Evolutionary conservation across 2,329 filamentous ascomycete genomes (phyloP).

Genomic region (Epichloe hybrida): DNA sequence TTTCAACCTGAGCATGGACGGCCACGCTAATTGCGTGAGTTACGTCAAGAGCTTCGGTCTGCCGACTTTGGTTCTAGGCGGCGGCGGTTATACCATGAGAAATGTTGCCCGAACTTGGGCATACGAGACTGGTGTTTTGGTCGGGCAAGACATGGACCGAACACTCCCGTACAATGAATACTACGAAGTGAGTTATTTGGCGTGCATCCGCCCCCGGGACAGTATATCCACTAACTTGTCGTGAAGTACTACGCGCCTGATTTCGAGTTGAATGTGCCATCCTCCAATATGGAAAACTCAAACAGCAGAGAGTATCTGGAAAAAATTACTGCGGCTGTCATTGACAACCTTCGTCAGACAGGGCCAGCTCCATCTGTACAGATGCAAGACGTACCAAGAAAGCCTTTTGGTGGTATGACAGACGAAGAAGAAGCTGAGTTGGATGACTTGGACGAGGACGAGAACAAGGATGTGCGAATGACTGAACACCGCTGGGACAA

Average conservation of each 20-base stretch:
- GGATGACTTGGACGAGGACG: conserved; percentile 66
- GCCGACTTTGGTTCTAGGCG: conserved; percentile 84
- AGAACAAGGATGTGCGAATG: conserved; percentile 70
- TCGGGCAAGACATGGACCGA: conserved; percentile 66
- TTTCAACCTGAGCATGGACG: conserved; percentile 95
- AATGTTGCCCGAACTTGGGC: conserved; percentile 97
- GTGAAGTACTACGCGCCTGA: conserved; percentile 77
- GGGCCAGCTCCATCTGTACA: conserved; percentile 81
- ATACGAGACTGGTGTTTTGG: conserved; percentile 83
- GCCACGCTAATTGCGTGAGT: conserved; percentile 86
- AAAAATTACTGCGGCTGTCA: conserved; percentile 66
- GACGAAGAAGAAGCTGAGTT: conserved; percentile 54
- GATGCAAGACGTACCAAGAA: conserved; percentile 62
- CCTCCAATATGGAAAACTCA: conserved; percentile 83
- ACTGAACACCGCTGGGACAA: conserved; percentile 77
- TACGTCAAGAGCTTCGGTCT: conserved; percentile 78
- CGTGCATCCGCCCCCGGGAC: neutral
- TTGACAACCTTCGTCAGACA: conserved; percentile 79
- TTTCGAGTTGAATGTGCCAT: conserved; percentile 77
- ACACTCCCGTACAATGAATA: conserved; percentile 95
- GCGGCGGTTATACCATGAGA: conserved; percentile 91
- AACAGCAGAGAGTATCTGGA: conserved; percentile 74
- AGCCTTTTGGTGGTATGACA: conserved; percentile 46
- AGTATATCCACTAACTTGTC: conserved; percentile 10
- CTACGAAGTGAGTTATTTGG: conserved; percentile 46